Evolutionary conservation across 2,329 filamentous ascomycete genomes (phyloP).

Genomic region (Colletotrichum neosansevieriae): DNA sequence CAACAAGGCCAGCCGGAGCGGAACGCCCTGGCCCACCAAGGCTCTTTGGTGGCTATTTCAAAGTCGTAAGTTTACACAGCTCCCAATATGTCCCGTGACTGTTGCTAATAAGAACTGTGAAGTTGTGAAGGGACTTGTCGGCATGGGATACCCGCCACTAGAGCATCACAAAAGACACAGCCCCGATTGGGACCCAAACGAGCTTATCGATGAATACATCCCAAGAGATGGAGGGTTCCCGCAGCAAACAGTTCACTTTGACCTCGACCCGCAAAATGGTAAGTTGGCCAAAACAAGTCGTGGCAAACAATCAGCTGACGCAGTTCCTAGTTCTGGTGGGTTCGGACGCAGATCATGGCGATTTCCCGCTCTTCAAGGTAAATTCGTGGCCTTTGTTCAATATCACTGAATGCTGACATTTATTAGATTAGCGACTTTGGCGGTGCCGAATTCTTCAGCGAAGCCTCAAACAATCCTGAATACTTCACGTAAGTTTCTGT

Average conservation of each 20-base stretch:
- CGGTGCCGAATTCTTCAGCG: slow-evolving; percentile 19
- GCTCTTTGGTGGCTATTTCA: slow-evolving; percentile 35
- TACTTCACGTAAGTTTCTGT: slow-evolving; percentile 24
- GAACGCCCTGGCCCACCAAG: slow-evolving; percentile 24
- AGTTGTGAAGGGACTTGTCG: slow-evolving; percentile 47
- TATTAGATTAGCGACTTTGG: slow-evolving; percentile 36
- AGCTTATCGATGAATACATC: slow-evolving; percentile 25
- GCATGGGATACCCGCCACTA: slow-evolving; percentile 44
- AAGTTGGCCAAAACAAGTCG: not conserved
- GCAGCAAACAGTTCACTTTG: slow-evolving; percentile 33
- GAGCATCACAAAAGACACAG: not conserved
- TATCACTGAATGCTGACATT: not conserved
- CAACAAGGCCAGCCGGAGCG: slow-evolving; percentile 24
- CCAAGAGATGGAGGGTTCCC: slow-evolving; percentile 11
- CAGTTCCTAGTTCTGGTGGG: slow-evolving; percentile 12
- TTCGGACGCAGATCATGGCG: not conserved
- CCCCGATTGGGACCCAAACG: slow-evolving; percentile 21
- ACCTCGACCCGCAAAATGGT: slow-evolving; percentile 47
- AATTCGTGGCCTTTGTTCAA: not conserved
- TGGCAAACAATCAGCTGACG: not conserved
- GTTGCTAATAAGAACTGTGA: slow-evolving; percentile 21
- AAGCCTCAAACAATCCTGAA: not conserved
- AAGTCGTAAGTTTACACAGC: slow-evolving; percentile 20
- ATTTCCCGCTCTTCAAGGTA: slow-evolving; percentile 36
- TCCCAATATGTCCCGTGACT: not conserved